phyloP scores from a whole-genome alignment of 1,284 basidiomycete species.

The Singerocomus inundabilis region DNA sequence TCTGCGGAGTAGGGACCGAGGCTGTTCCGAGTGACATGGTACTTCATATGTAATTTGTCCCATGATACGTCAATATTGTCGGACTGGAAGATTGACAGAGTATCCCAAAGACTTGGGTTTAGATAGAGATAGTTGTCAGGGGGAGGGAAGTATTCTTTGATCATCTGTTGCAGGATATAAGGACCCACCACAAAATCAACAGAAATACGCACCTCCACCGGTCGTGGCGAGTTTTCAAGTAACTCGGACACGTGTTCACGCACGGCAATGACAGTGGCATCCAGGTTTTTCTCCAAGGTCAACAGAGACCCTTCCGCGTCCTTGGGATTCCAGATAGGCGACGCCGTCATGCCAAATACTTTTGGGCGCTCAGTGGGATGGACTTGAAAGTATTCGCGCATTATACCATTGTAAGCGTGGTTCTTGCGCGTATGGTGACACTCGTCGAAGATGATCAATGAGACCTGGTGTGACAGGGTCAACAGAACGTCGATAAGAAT shows the following conservation, averaged over 20 bases:
- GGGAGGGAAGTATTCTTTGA: constrained; percentile 55
- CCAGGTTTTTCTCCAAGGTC: constrained; percentile 67
- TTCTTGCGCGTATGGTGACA: constrained; percentile 78
- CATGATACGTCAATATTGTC: constrained; percentile 48
- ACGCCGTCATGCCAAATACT: constrained; percentile 88
- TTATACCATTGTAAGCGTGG: constrained; percentile 78
- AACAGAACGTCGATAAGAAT: background rate
- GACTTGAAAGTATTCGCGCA: constrained; percentile 71
- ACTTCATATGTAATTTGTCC: constrained; percentile 56
- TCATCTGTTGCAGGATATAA: constrained; percentile 40
- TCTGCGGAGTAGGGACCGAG: constrained; percentile 58
- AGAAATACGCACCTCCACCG: constrained; percentile 53
- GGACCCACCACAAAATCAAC: background rate
- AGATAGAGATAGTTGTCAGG: constrained; percentile 54
- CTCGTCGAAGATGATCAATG: constrained; percentile 80
- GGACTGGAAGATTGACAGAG: constrained; percentile 48
- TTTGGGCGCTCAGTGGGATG: constrained; percentile 56
- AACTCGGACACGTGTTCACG: constrained; percentile 65
- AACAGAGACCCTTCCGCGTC: constrained; percentile 58
- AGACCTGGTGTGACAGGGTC: constrained; percentile 45
- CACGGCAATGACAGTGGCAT: constrained; percentile 73
- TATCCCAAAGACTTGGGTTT: constrained; percentile 52
- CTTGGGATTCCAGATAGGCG: constrained; percentile 75
- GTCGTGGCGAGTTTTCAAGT: constrained; percentile 56
- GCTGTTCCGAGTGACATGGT: constrained; percentile 52